Evolutionary conservation across 208 protist species (phyloP), one percentile per base, ranked within the genome.

Genomic region (Spongospora subterranea): DNA sequence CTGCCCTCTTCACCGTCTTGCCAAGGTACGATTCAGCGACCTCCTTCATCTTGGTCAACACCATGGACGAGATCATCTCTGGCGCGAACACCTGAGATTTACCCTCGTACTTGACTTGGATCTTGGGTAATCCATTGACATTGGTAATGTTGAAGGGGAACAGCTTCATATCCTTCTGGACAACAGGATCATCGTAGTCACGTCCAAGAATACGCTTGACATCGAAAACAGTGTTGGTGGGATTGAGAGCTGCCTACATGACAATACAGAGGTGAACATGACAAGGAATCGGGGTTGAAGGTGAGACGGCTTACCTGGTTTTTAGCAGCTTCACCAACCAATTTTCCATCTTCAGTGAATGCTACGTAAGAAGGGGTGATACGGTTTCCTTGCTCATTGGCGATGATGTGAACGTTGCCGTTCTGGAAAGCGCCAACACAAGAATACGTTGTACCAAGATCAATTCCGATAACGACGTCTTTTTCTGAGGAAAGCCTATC

Each of bases 371-470:
- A 99, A 32, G 99, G 98, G 20, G 99, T 99, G 43, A 98, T 99
- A 89, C 98, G 96, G 94, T 99, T 99, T 93, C 99, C 99, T 66
- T 98, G 97, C 90, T 99, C 98, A 93, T 99, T 99, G n/a, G 98
- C 95, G 77, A 99, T 99, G 92, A 99, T 99, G 95, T 99, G 97
- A 11, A 95, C 94, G 64, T 90, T 88, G 53, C 94, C 94, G 71
- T 95, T 94, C 88, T 94, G 90, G 64, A 71, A 95, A 40, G 95
- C 93, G 32, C 92, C 94, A 0, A 96, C 94, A 88, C 94, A 95
- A 11, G 91, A 94, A 82, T 95, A 95, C 35, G 94, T 96, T 17
- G 94, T 95, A 35, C 94, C 94, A 24, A 95, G 91, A 94, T 95
- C 94, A 46, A 95, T 95, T 65, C 94, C 94, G 45, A 95, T 95